Base-by-base conservation (phyloP, 2,329 filamentous ascomycete genomes). In the Corniculantispora saksenae region DNA sequence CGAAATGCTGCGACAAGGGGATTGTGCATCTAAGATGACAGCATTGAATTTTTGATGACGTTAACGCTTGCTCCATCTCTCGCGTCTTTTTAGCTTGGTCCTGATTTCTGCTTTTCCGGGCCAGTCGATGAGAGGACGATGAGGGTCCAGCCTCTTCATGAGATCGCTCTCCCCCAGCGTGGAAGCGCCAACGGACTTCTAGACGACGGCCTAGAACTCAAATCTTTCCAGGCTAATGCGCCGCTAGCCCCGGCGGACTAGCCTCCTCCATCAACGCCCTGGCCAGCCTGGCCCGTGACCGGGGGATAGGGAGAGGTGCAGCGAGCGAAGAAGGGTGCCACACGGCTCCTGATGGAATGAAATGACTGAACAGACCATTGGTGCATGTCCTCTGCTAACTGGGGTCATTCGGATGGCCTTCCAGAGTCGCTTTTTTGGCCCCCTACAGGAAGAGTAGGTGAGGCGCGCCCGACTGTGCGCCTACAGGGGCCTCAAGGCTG, bases 131-230 rank as follows among this genome's bases (percentile, higher is more conserved):
- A n/a, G n/a, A 6, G 17, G 13, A 32, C 17, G 27, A 15, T 21
- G 19, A 21, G 51, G 32, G 27, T 12, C 19, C 10, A 9, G 15
- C 9, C 19, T 17, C 3, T 17, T 12, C 51, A n/a, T 21, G 51
- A 55, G 51, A 55, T 55, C 19, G 13, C n/a, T 38, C n/a, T n/a
- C n/a, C 51, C 51, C 6, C 9, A 13, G 29, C 40, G 58, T 51
- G 32, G 58, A 61, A 43, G 45, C 32, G 25, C 59, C 47, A 61
- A 23, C 6, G 32, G 48, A 61, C 51, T 62, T 62, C 51, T 62
- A 63, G 61, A 62, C 29, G 61, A 48, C 27, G 60, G 60, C 51
- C 60, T 62, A 55, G 60, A 56, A 62, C 40, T 15, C 51, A 4
- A 35, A 13, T 38, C 10, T 53, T 38, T 43, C 35, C 23, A 29